Percentiles rank a stretch among this genome's conserved stretches.
Evolutionary conservation across 2,329 filamentous ascomycete species (phyloP).

Genomic region (Fusarium verticillioides): DNA sequence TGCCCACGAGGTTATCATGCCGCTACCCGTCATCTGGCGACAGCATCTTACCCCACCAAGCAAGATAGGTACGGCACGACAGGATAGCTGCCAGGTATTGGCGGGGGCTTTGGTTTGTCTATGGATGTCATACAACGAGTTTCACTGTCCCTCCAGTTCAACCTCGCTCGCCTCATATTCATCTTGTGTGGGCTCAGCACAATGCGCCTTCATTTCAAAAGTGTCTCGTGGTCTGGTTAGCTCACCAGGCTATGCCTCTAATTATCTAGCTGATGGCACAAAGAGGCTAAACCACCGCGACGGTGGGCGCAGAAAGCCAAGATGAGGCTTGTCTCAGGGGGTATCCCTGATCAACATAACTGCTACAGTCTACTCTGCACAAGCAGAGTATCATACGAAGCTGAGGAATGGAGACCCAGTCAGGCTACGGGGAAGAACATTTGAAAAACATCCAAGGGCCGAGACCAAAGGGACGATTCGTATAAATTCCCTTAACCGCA

Average conservation of each 20-base stretch:
- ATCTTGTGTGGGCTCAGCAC: constrained; percentile 12
- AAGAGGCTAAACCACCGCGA: constrained; percentile 29
- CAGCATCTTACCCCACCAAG: constrained; percentile 26
- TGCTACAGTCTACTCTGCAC: background rate
- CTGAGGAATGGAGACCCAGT: constrained; percentile 41
- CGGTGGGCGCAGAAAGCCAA: constrained; percentile 35
- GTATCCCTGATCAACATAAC: constrained; percentile 36
- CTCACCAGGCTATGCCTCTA: constrained; percentile 21
- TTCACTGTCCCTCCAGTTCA: constrained; percentile 20
- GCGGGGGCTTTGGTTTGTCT: constrained; percentile 1
- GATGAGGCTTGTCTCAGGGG: constrained; percentile 45
- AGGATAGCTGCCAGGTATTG: constrained; percentile 11
- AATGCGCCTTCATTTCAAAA: constrained; percentile 40
- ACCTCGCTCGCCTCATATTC: constrained; percentile 26
- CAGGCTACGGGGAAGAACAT: constrained; percentile 11
- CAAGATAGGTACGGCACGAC: background rate
- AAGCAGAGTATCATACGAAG: constrained; percentile 22
- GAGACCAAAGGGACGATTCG: constrained; percentile 7
- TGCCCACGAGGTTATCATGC: constrained; percentile 31
- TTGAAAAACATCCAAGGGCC: background rate
- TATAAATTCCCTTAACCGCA: constrained; percentile 25
- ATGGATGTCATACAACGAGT: background rate
- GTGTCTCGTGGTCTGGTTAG: constrained; percentile 38
- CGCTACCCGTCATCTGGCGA: constrained; percentile 8
- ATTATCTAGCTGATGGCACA: constrained; percentile 27